Percentiles rank a stretch among this genome's conserved stretches.
Conservation (phyloP, 768 basidiomycete species). For the Macrolepiota fuliginosa region DNA sequence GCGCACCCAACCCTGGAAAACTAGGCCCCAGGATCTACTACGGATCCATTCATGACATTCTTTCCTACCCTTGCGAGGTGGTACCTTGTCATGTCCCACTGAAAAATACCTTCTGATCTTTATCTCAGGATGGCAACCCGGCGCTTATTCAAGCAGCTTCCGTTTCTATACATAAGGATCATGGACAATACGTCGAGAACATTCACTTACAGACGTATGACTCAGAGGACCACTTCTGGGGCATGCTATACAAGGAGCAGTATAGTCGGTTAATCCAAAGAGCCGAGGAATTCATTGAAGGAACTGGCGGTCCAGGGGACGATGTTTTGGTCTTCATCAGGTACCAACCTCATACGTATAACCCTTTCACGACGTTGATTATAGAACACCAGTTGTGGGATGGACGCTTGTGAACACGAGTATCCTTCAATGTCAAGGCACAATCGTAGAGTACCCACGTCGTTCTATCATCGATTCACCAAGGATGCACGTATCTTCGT, state of each 20-base stretch:
- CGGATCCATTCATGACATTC: conserved; percentile 90
- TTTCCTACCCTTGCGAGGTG: conserved; percentile 92
- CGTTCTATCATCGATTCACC: conserved; percentile 85
- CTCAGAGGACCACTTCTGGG: conserved; percentile 74
- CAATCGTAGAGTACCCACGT: conserved; percentile 80
- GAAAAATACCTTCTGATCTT: not conserved
- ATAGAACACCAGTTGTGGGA: conserved; percentile 67
- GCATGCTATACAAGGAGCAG: conserved; percentile 64
- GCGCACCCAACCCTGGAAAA: conserved; percentile 25
- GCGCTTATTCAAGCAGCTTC: conserved; percentile 85
- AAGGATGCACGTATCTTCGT: conserved; percentile 67
- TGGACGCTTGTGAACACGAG: conserved; percentile 95
- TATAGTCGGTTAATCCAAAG: conserved; percentile 60
- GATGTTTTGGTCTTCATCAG: conserved; percentile 87
- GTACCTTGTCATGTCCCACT: conserved; percentile 7
- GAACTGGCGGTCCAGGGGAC: conserved; percentile 60
- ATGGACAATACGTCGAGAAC: conserved; percentile 88
- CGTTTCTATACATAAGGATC: conserved; percentile 69
- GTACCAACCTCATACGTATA: conserved; percentile 32
- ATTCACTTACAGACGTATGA: conserved; percentile 76
- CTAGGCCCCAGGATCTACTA: conserved; percentile 73
- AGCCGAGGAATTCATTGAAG: conserved; percentile 69
- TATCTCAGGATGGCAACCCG: conserved; percentile 71
- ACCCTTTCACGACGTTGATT: not conserved
- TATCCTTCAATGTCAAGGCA: conserved; percentile 90